These are phyloP conservation scores for Acephala macrosclerotiorum DNA, from an alignment of 2,329 filamentous ascomycete species.

Conservation along the genomic window DNA sequence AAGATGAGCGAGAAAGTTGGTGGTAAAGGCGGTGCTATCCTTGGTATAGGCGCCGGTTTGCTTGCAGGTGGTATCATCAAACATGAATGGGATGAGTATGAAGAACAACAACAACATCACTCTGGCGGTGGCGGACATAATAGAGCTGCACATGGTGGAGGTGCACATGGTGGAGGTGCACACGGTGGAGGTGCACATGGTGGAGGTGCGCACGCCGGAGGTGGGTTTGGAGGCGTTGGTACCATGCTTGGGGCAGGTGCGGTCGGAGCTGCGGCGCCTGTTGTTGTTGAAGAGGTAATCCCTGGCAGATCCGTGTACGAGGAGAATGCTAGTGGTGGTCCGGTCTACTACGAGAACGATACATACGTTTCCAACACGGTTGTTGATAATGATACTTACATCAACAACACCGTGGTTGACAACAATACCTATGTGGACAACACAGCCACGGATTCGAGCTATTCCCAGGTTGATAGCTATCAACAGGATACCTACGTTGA, in stretches of 20 bases:
- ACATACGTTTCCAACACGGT: not conserved
- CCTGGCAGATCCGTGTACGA: not conserved
- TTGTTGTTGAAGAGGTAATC: not conserved
- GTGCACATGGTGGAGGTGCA: not conserved
- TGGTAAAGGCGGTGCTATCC: not conserved
- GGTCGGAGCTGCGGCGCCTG: not conserved
- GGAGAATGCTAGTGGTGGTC: not conserved
- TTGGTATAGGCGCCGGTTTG: slow-evolving; percentile 5
- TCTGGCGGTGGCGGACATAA: not conserved
- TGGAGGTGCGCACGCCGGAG: too few species aligned
- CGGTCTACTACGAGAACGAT: not conserved
- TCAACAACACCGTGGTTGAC: not conserved
- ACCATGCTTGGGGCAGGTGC: not conserved
- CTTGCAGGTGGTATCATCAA: slow-evolving; percentile 4
- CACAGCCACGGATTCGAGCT: not conserved
- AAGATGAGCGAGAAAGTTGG: not conserved
- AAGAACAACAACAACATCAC: slow-evolving; percentile 3
- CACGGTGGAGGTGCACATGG: not conserved
- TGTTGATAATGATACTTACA: not conserved
- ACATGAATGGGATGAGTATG: slow-evolving; percentile 14
- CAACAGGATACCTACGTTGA: slow-evolving; percentile 3
- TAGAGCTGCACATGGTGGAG: not conserved
- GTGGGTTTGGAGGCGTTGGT: not conserved
- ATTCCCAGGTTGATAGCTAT: slow-evolving; percentile 2
- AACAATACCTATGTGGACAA: not conserved